Evolutionary conservation across 2,329 filamentous ascomycete genomes (phyloP).

Genomic region (Ambrosiella beaveri): DNA sequence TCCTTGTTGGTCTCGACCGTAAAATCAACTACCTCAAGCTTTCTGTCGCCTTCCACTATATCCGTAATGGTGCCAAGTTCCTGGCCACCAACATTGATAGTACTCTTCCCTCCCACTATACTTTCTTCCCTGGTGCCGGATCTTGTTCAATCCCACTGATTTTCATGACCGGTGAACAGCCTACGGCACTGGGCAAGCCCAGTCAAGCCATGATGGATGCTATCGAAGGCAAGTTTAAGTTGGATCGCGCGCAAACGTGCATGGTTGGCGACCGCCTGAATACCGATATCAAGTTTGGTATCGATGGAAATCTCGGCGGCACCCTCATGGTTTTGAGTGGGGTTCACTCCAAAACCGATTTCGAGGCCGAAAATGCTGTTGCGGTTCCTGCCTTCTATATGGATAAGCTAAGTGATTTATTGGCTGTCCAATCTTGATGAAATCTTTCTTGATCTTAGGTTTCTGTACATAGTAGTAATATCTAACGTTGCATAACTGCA

Average conservation of each 20-base stretch:
- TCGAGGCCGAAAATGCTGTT: slow-evolving; percentile 49
- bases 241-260: slow-evolving; percentile 69
- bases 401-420: slow-evolving; percentile 66
- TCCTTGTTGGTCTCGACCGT: slow-evolving; percentile 81
- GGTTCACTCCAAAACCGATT: slow-evolving; percentile 70
- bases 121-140: slow-evolving; percentile 83
- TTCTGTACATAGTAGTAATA: no score
- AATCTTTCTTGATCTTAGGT: not conserved
- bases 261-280: slow-evolving; percentile 93
- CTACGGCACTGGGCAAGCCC: slow-evolving; percentile 75
- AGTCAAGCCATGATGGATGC: slow-evolving; percentile 99
- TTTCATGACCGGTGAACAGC: slow-evolving; percentile 51
- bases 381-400: slow-evolving; percentile 70
- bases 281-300: slow-evolving; percentile 90
- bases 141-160: slow-evolving; percentile 62
- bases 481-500: not conserved
- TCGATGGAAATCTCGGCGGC: slow-evolving; percentile 78
- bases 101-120: slow-evolving; percentile 64
- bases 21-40: slow-evolving; percentile 93
- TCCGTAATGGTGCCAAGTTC: slow-evolving; percentile 66
- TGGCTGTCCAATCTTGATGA: slow-evolving; percentile 10
- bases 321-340: slow-evolving; percentile 84
- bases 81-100: slow-evolving; percentile 88
- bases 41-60: slow-evolving; percentile 68
- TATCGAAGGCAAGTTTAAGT: slow-evolving; percentile 85